A percentile compares a stretch with the other conserved stretches of the same genome.
phyloP scores from a whole-genome alignment of 805 yeast genomes.

The Candida glaebosa region DNA sequence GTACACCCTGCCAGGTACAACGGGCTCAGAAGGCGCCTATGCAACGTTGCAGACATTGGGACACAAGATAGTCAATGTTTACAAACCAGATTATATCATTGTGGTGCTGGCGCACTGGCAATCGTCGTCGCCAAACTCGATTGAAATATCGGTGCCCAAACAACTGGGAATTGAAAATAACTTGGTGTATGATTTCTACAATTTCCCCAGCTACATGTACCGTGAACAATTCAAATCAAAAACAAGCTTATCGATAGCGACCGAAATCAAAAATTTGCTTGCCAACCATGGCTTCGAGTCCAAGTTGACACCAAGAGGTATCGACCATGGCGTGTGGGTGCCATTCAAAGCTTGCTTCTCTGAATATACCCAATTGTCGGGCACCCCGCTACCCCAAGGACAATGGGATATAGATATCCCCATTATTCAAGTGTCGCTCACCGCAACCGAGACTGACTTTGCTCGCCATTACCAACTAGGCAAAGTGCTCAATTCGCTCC shows the following conservation, averaged over 20 bases:
- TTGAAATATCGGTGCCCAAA: constrained; percentile 47
- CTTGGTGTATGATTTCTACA: constrained; percentile 71
- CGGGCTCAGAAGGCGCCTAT: constrained; percentile 64
- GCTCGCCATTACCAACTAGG: constrained; percentile 54
- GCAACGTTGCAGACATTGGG: constrained; percentile 50
- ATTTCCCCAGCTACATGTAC: constrained; percentile 67
- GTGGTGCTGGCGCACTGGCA: constrained; percentile 83
- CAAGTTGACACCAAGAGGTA: constrained; percentile 51
- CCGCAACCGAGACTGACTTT: constrained; percentile 37
- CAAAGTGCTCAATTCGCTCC: constrained; percentile 45
- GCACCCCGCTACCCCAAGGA: constrained; percentile 23
- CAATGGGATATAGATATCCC: constrained; percentile 44
- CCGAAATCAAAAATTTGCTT: constrained; percentile 41
- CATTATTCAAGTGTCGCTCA: constrained; percentile 49
- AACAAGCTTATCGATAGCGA: constrained; percentile 41
- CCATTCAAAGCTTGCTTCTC: constrained; percentile 70
- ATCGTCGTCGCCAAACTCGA: constrained; percentile 32
- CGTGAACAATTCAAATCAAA: constrained; percentile 56
- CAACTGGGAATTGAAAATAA: constrained; percentile 28
- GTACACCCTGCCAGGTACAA: constrained; percentile 42
- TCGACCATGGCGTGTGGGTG: constrained; percentile 85
- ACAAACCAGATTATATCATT: constrained; percentile 64
- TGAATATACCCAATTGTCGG: constrained; percentile 25
- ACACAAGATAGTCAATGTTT: constrained; percentile 37
- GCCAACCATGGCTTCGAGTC: constrained; percentile 41